Conservation (phyloP, 805 yeast genomes). For the Zygotorulaspora danielsina region DNA sequence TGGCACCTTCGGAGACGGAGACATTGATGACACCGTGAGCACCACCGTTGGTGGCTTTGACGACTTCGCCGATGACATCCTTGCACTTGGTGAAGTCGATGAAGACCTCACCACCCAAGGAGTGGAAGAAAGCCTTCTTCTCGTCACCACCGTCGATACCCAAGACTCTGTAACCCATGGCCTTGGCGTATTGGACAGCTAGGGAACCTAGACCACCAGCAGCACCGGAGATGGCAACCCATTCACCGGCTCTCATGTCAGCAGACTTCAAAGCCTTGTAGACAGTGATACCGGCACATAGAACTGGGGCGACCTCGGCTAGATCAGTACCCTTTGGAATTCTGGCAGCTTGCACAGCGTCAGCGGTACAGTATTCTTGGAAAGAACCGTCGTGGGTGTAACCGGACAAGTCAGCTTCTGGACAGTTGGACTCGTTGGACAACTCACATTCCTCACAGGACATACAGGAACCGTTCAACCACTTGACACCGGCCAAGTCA, state of each 20-base stretch:
- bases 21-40: constrained; percentile 74
- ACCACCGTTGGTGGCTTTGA: constrained; percentile 62
- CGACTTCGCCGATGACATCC: constrained; percentile 53
- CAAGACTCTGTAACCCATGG: constrained; percentile 70
- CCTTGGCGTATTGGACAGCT: constrained; percentile 70
- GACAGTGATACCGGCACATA: constrained; percentile 89
- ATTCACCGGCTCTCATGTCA: constrained; percentile 60
- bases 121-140: constrained; percentile 50
- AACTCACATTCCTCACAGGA: constrained; percentile 57
- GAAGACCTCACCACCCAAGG: constrained; percentile 63
- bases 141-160: constrained; percentile 70
- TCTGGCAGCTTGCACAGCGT: constrained; percentile 79
- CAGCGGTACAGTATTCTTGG: constrained; percentile 88
- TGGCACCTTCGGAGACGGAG: constrained; percentile 67
- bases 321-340: constrained; percentile 72
- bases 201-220: constrained; percentile 77
- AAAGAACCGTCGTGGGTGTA: constrained; percentile 88
- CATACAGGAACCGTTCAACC: constrained; percentile 64
- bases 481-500: constrained; percentile 61
- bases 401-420: constrained; percentile 70
- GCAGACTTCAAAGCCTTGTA: constrained; percentile 87
- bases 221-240: constrained; percentile 76
- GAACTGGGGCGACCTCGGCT: constrained; percentile 72
- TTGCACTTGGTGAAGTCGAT: constrained; percentile 54
- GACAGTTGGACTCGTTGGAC: constrained; percentile 59